Evolutionary conservation across 129 eudicot species (phyloP).

Genomic region (Oenanthe sinensis): DNA sequence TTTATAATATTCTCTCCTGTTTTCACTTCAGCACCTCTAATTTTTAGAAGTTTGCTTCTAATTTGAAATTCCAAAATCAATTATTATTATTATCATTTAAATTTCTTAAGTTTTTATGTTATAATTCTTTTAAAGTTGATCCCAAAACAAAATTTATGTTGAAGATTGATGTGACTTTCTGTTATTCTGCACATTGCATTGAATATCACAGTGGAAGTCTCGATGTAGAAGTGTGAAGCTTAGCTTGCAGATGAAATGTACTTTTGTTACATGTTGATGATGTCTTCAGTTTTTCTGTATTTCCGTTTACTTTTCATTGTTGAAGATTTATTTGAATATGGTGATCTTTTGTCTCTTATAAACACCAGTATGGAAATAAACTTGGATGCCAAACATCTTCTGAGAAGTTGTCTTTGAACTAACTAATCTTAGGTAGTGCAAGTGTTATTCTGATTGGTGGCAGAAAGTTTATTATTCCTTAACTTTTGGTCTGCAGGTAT

Average conservation of each 20-base stretch:
- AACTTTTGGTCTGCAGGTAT: conserved; percentile 44
- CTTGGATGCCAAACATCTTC: background rate
- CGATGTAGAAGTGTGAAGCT: background rate
- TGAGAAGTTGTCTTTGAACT: background rate
- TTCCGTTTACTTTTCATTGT: background rate
- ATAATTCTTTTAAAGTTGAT: background rate
- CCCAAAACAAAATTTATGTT: background rate
- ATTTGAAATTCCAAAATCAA: background rate
- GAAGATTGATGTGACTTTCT: background rate
- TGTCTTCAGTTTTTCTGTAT: background rate
- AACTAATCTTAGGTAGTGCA: background rate
- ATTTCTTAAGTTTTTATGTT: background rate
- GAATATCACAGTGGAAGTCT: background rate
- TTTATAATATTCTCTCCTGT: background rate
- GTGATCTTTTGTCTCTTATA: background rate
- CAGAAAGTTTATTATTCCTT: background rate
- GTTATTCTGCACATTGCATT: background rate
- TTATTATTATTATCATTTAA: background rate
- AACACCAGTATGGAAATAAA: background rate
- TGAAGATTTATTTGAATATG: background rate
- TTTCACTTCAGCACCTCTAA: background rate
- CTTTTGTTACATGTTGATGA: background rate
- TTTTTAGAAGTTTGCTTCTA: background rate
- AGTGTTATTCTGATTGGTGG: background rate
- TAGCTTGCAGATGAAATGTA: background rate